Evolutionary conservation across 768 basidiomycete genomes (phyloP).

Genomic region (Rhodotorula sphaerocarpa): DNA sequence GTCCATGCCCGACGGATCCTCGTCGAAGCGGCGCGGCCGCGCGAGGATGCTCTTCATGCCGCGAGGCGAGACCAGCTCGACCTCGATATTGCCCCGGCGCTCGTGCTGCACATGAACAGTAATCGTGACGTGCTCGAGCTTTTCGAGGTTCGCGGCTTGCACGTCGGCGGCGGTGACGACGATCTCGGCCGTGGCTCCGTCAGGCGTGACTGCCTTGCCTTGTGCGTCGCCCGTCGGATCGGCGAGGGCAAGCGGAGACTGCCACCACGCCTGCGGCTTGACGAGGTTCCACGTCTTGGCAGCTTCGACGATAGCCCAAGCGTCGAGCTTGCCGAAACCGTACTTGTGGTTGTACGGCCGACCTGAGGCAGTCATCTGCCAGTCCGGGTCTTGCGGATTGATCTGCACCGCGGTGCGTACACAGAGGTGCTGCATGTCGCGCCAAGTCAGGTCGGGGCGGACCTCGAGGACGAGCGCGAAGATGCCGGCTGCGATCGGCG

Average conservation of each 20-base stretch:
- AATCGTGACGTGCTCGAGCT: constrained; percentile 83
- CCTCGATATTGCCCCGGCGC: constrained; percentile 82
- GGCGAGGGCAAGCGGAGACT: constrained; percentile 52
- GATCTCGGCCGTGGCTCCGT: constrained; percentile 56
- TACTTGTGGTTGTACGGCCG: constrained; percentile 80
- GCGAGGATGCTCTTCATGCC: constrained; percentile 80
- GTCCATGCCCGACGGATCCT: constrained; percentile 61
- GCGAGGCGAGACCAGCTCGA: constrained; percentile 73
- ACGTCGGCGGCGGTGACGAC: constrained; percentile 61
- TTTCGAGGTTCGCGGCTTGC: constrained; percentile 67
- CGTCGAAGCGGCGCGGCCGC: constrained; percentile 59
- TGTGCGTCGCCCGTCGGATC: constrained; percentile 38
- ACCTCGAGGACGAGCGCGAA: constrained; percentile 81
- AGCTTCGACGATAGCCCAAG: constrained; percentile 66
- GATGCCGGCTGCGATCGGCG: constrained; percentile 90
- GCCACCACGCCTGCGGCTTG: constrained; percentile 82
- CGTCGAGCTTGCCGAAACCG: constrained; percentile 84
- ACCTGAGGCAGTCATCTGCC: constrained; percentile 71
- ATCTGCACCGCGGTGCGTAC: constrained; percentile 66
- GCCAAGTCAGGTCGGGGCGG: constrained; percentile 89
- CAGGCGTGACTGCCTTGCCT: constrained; percentile 50
- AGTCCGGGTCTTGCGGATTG: constrained; percentile 84
- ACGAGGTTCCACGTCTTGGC: constrained; percentile 76
- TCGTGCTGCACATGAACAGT: constrained; percentile 87
- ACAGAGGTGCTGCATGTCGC: constrained; percentile 85